These are phyloP conservation scores for Gymnopilus junonius DNA, from an alignment of 768 basidiomycete species.

Conservation along the genomic window DNA sequence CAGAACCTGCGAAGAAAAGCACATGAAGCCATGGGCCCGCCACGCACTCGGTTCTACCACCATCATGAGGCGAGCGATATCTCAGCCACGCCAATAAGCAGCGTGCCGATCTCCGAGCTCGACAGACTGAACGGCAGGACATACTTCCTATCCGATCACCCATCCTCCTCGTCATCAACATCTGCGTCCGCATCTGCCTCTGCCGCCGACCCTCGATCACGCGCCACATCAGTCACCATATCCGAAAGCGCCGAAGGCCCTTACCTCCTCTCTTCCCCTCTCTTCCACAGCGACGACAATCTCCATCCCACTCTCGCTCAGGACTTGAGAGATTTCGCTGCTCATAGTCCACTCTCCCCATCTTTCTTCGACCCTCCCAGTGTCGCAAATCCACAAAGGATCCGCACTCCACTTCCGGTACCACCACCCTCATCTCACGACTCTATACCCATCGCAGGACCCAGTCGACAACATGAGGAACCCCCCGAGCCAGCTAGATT, in stretches of 20 bases:
- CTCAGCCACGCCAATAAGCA: not conserved
- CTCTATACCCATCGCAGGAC: not conserved
- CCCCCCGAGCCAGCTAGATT: not conserved
- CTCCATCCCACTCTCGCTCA: constrained; percentile 59
- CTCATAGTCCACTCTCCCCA: constrained; percentile 6
- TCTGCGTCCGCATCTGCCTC: constrained; percentile 3
- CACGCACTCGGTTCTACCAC: constrained; percentile 21
- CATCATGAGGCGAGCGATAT: constrained; percentile 2
- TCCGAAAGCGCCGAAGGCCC: constrained; percentile 23
- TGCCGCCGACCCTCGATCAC: constrained; percentile 18
- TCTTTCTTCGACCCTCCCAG: constrained; percentile 21
- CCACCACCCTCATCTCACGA: not conserved
- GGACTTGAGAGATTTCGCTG: constrained; percentile 49
- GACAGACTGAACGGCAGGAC: constrained; percentile 63
- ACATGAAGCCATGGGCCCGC: constrained; percentile 40
- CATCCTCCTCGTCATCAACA: not conserved
- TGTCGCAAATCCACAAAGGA: constrained; percentile 1
- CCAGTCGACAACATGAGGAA: not conserved
- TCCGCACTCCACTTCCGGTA: not conserved
- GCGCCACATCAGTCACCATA: constrained; percentile 26
- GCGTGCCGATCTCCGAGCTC: constrained; percentile 48
- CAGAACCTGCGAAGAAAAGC: constrained; percentile 47
- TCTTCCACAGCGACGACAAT: constrained; percentile 13
- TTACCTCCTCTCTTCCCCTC: not conserved
- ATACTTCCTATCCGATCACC: constrained; percentile 21